Base-by-base conservation (phyloP, 2,329 filamentous ascomycete genomes). In the Pyricularia pennisetigena region DNA sequence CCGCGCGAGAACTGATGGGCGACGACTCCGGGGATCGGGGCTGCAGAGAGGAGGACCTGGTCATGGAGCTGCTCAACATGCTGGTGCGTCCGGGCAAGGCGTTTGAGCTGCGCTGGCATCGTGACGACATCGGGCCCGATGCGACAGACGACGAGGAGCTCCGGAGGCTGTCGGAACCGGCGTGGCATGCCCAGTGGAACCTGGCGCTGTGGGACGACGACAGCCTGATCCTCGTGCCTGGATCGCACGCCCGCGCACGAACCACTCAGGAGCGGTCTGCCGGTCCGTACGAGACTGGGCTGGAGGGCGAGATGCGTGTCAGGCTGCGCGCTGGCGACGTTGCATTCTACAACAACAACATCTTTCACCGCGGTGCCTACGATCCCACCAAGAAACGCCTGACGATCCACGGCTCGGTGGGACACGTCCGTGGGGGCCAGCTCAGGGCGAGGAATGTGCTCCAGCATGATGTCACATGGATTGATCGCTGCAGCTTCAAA, bases 301-400 rank as follows among this genome's bases (percentile, higher is more conserved):
- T 94, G 72, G 88, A 89, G 78, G 86, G 81, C 0, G 88, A 93
- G 80, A 74, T 89, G 16, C 78, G 85, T 3, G 92, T 96, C 20
- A 75, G 81, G 74, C 80, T 96, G 70, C 80, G 85, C 70, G 84
- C 92, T 0, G 93, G 93, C 0, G 93, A 97, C 78, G 87, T 90
- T 20, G 91, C 91, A 61, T 97, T 97, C 74, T 97, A 97, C 75
- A 88, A 97, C 77, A 96, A 94, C 75, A 96, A 97, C 76, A 96
- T 97, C 71, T 76, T 96, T 71, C 90, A 93, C 74, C 81, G 90
- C 4, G 90, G 90, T 1, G 86, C 86, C 30, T 93, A 93, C 76
- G 80, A 83, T 71, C 78, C 79, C 14, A 73, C 57, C 1, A 84
- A 80, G 72, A 88, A 92, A 78, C 80, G 90, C 28, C 84, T 90